Evolutionary conservation across 352 stramenopile genomes (phyloP).

Genomic region (Globisporangium emineosum): DNA sequence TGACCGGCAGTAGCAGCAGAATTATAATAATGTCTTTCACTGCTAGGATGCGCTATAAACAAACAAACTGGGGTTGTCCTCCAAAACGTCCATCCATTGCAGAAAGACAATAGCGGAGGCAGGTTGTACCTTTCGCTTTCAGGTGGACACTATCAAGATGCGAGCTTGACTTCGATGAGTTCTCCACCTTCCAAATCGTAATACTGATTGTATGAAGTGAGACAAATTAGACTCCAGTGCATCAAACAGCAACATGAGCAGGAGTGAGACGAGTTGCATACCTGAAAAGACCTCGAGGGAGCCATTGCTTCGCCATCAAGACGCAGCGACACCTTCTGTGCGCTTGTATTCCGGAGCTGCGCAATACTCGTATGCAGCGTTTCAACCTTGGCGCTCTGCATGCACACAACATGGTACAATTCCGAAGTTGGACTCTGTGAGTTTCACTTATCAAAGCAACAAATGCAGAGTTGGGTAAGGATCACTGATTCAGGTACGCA

Average conservation of each 20-base stretch:
- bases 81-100: background rate
- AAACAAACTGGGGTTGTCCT: background rate
- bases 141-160: constrained; percentile 11
- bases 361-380: constrained; percentile 32
- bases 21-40: constrained; percentile 1
- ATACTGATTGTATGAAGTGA: constrained; percentile 22
- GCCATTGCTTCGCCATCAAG: constrained; percentile 57
- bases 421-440: background rate
- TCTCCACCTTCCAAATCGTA: constrained; percentile 73
- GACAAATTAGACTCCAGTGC: background rate
- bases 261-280: constrained; percentile 17
- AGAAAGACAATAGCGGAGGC: background rate
- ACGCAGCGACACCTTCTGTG: constrained; percentile 31
- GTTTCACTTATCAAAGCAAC: background rate
- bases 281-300: constrained; percentile 38
- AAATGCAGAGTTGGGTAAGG: background rate
- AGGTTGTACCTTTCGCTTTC: background rate
- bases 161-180: constrained; percentile 59
- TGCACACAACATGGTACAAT: background rate
- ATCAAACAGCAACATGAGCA: background rate
- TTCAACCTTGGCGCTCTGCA: constrained; percentile 43
- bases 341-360: constrained; percentile 24
- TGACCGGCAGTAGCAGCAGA: background rate
- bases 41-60: constrained; percentile 7
- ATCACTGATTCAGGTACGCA: constrained; percentile 17